Conservation (phyloP, 345 rosid genomes). For the Syzygium aromaticum region DNA sequence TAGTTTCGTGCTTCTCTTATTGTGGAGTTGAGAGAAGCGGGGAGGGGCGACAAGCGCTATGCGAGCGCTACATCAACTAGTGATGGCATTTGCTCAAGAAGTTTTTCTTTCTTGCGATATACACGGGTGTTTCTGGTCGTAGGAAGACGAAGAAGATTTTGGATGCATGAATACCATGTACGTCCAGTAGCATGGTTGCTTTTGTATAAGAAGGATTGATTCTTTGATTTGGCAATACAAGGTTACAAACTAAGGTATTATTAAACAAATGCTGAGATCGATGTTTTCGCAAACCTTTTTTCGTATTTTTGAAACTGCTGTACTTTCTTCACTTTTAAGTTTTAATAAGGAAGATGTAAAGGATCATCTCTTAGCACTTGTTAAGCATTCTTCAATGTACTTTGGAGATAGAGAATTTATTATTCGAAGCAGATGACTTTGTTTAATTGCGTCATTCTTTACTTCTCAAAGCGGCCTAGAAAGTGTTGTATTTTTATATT, state of each 20-base stretch:
- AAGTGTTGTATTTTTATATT: background rate
- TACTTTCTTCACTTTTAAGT: background rate
- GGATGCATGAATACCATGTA: background rate
- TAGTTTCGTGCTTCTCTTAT: background rate
- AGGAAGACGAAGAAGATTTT: background rate
- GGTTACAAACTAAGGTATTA: background rate
- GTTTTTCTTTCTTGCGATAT: background rate
- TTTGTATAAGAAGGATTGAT: background rate
- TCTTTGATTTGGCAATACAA: background rate
- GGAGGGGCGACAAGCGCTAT: background rate
- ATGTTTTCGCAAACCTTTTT: background rate
- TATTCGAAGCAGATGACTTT: background rate
- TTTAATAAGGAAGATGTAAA: background rate
- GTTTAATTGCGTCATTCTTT: background rate
- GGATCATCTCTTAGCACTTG: background rate
- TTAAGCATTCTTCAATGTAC: background rate
- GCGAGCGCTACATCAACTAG: background rate
- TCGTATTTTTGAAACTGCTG: background rate
- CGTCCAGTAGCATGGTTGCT: background rate
- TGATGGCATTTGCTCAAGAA: background rate
- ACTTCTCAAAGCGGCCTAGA: background rate
- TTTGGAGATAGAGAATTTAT: background rate
- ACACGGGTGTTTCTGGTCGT: background rate
- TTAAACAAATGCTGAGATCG: background rate
- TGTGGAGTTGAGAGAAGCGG: background rate